Percentiles rank a stretch among this genome's conserved stretches.
Evolutionary conservation across 192 early-diverging fungal species (phyloP).

Genomic region (Coemansia guatemalensis): DNA sequence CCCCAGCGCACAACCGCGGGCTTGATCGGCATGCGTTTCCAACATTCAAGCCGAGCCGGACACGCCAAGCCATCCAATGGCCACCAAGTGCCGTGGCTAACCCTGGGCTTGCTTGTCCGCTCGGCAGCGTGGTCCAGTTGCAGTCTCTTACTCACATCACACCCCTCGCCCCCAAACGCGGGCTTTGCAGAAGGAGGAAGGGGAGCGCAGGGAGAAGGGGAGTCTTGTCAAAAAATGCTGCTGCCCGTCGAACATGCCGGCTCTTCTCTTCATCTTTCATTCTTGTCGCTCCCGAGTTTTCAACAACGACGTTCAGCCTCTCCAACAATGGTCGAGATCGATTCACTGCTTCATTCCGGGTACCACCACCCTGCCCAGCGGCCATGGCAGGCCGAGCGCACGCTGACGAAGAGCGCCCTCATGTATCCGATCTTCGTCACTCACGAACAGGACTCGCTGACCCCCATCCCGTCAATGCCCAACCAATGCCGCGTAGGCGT

Average conservation of each 20-base stretch:
- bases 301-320: neutral
- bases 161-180: neutral
- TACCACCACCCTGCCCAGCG: constrained; percentile 80
- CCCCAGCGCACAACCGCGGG: neutral
- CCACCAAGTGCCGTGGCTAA: no score
- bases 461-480: constrained; percentile 80
- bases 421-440: constrained; percentile 96
- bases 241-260: no score
- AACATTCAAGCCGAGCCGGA: neutral
- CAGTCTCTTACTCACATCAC: neutral
- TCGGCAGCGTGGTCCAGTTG: no score
- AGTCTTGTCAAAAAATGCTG: neutral
- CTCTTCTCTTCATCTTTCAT: neutral
- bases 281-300: neutral
- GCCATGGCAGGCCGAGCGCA: constrained; percentile 73
- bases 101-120: neutral
- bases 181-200: neutral
- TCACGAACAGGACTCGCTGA: constrained; percentile 73
- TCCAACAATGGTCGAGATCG: constrained; percentile 47
- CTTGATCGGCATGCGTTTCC: neutral
- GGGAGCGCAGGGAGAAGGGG: neutral
- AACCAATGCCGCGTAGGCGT: constrained; percentile 84
- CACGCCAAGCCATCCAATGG: neutral
- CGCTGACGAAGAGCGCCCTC: constrained; percentile 70
- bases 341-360: constrained; percentile 84